A percentile compares a stretch with the other conserved stretches of the same genome.
Evolutionary conservation across 1,284 basidiomycete genomes (phyloP).

Genomic region (Cutaneotrichosporon cyanovorans): DNA sequence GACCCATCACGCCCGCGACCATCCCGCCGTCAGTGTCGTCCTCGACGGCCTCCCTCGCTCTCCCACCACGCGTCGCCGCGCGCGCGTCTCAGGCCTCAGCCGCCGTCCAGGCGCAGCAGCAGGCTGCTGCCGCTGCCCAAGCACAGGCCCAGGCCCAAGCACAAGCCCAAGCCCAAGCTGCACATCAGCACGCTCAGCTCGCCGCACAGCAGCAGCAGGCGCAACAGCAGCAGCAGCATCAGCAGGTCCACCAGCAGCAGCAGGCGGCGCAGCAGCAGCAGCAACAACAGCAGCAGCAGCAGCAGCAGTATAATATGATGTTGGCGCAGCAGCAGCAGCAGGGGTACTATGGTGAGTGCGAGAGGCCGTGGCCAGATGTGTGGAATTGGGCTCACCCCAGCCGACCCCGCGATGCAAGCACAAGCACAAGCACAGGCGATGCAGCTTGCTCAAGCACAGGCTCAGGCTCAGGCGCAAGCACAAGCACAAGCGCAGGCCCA

Average conservation of each 20-base stretch:
- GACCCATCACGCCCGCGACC: slow-evolving; percentile 35
- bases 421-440: slow-evolving; percentile 42
- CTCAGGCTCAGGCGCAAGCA: slow-evolving; percentile 29
- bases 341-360: slow-evolving; percentile 32
- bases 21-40: slow-evolving; percentile 27
- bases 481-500: slow-evolving; percentile 33
- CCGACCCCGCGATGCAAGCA: slow-evolving; percentile 33
- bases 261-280: too few species aligned
- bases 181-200: slow-evolving; percentile 28
- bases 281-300: slow-evolving; percentile 30
- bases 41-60: slow-evolving; percentile 32
- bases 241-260: slow-evolving; percentile 19
- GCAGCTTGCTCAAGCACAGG: slow-evolving; percentile 43
- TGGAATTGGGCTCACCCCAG: slow-evolving; percentile 7
- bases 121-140: slow-evolving; percentile 16
- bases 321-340: slow-evolving; percentile 18
- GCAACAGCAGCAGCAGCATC: slow-evolving; percentile 31
- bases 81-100: slow-evolving; percentile 35
- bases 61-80: slow-evolving; percentile 38
- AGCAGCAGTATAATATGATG: slow-evolving; percentile 30
- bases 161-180: slow-evolving; percentile 42
- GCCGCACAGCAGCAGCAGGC: slow-evolving; percentile 38
- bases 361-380: too few species aligned
- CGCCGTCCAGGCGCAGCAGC: slow-evolving; percentile 37
- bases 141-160: slow-evolving; percentile 48